Evolutionary conservation across 345 rosid species (phyloP).

Genomic region (Trapa incisa): DNA sequence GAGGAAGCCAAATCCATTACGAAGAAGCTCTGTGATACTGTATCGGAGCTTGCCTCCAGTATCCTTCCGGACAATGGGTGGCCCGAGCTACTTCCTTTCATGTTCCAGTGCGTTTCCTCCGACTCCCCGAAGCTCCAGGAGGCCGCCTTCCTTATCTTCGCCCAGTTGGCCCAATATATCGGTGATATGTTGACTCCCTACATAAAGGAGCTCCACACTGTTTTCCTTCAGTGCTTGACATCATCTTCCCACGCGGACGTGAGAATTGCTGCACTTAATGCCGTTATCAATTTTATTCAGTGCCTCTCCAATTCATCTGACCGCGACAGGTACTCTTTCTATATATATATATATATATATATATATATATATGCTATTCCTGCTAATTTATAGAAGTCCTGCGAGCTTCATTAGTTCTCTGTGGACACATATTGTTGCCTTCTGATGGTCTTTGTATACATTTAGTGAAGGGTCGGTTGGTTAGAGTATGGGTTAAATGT

Average conservation of each 20-base stretch:
- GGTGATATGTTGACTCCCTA: slow-evolving; percentile 74
- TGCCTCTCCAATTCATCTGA: slow-evolving; percentile 58
- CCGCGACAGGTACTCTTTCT: slow-evolving; percentile 44
- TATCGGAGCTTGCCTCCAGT: slow-evolving; percentile 87
- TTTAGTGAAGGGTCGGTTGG: neutral
- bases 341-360: neutral
- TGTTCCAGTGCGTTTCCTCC: slow-evolving; percentile 84
- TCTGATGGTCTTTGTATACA: too few species aligned
- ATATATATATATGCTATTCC: neutral
- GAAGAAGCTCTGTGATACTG: slow-evolving; percentile 86
- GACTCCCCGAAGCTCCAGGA: slow-evolving; percentile 79
- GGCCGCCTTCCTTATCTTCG: slow-evolving; percentile 77
- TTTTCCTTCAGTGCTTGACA: slow-evolving; percentile 64
- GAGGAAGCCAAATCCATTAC: slow-evolving; percentile 63
- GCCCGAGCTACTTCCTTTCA: slow-evolving; percentile 93
- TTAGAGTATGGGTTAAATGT: too few species aligned
- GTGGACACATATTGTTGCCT: too few species aligned
- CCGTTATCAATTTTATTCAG: slow-evolving; percentile 90
- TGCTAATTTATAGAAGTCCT: neutral
- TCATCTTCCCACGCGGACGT: slow-evolving; percentile 56
- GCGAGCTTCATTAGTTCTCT: too few species aligned
- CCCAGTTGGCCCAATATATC: slow-evolving; percentile 83
- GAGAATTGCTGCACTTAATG: slow-evolving; percentile 89
- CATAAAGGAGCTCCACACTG: slow-evolving; percentile 72
- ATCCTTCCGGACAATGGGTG: slow-evolving; percentile 76